phyloP scores from a whole-genome alignment of 2,329 filamentous ascomycete genomes.

The Fusarium sp. region DNA sequence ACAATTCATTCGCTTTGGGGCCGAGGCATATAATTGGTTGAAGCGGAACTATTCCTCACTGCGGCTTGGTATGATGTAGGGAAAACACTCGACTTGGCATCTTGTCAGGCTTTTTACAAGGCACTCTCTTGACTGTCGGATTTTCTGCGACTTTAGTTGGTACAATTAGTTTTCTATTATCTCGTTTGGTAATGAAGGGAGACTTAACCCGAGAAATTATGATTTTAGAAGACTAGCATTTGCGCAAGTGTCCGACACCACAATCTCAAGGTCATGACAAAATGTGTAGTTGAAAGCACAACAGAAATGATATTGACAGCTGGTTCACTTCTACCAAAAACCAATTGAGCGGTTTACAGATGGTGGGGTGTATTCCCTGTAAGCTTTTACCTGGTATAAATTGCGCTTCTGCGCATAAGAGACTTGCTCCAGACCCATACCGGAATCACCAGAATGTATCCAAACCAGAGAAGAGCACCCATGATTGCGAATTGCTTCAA shows the following conservation, averaged over 20 bases:
- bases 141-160: fast-evolving
- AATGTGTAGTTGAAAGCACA: too few species aligned
- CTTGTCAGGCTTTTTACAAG: background rate
- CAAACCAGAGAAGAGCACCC: conserved; percentile 5
- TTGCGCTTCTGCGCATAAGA: background rate
- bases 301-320: fast-evolving
- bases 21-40: background rate
- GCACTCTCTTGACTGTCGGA: background rate
- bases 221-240: fast-evolving
- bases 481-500: background rate
- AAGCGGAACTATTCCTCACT: background rate
- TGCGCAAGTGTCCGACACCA: too few species aligned
- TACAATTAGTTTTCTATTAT: fast-evolving
- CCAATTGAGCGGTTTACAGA: fast-evolving
- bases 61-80: background rate
- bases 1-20: fast-evolving
- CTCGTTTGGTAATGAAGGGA: too few species aligned
- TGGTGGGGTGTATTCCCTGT: fast-evolving
- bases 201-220: fast-evolving
- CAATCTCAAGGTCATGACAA: too few species aligned
- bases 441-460: background rate
- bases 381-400: background rate
- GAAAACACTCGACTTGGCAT: background rate
- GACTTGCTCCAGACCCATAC: conserved; percentile 1
- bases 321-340: fast-evolving